Percentiles rank a stretch among this genome's conserved stretches.
Conservation (phyloP, 2,329 filamentous ascomycete species). For the Monosporascus sp. region DNA sequence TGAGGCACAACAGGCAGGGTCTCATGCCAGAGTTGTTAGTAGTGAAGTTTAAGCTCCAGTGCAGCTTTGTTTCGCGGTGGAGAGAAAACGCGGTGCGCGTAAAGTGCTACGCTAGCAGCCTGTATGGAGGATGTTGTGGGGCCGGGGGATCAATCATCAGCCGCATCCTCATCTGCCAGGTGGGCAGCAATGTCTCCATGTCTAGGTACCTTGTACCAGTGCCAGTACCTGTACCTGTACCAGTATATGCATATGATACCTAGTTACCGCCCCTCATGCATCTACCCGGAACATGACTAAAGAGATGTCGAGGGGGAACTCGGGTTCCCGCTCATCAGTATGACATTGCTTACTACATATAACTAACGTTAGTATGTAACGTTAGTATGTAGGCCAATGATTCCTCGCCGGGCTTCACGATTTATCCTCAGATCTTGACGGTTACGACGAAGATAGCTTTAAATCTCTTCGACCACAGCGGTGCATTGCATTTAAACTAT, state of each 20-base stretch:
- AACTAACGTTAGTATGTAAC: too few species aligned
- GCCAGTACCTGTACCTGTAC: not conserved
- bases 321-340: too few species aligned
- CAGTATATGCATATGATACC: too few species aligned
- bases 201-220: not conserved
- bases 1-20: too few species aligned
- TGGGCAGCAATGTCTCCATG: too few species aligned
- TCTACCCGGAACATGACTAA: too few species aligned
- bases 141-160: not conserved
- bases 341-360: too few species aligned
- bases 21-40: not conserved
- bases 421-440: not conserved
- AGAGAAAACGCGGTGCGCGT: conserved; percentile 23
- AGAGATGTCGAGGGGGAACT: not conserved
- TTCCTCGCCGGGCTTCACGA: not conserved
- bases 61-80: not conserved
- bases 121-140: not conserved
- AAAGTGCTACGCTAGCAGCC: conserved; percentile 13
- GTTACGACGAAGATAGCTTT: not conserved
- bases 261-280: too few species aligned
- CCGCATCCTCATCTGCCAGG: not conserved
- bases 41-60: conserved; percentile 1
- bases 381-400: not conserved
- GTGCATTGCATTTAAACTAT: not conserved
- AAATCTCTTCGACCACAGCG: not conserved